Conservation (phyloP, 768 basidiomycete species). For the Lactarius quietus region DNA sequence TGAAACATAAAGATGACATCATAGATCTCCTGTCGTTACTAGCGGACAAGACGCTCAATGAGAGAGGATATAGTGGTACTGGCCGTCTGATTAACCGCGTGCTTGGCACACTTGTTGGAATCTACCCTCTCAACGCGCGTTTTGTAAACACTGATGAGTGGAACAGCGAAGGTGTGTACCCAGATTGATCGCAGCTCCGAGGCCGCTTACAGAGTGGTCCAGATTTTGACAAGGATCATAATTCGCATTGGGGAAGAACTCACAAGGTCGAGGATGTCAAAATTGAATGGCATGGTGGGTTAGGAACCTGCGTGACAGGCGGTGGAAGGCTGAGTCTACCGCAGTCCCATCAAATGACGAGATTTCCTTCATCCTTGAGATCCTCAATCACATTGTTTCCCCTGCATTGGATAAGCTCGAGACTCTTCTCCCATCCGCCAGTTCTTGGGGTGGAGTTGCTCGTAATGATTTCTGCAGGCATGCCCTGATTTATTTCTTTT, state of each 20-base stretch:
- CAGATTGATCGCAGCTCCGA: no score
- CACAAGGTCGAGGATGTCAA: constrained; percentile 76
- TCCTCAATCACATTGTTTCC: constrained; percentile 63
- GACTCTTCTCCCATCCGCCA: constrained; percentile 48
- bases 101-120: constrained; percentile 67
- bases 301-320: not conserved
- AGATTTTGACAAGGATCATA: constrained; percentile 65
- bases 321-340: constrained; percentile 21
- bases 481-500: constrained; percentile 24
- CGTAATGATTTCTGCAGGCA: constrained; percentile 86
- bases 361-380: constrained; percentile 73
- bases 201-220: constrained; percentile 2
- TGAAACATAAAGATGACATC: constrained; percentile 65
- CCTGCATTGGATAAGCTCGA: constrained; percentile 71
- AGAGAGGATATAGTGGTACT: constrained; percentile 81
- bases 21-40: constrained; percentile 60
- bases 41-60: constrained; percentile 77
- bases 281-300: constrained; percentile 83
- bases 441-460: constrained; percentile 59
- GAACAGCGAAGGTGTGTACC: constrained; percentile 63
- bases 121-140: constrained; percentile 73
- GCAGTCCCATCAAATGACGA: constrained; percentile 64
- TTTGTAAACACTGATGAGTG: constrained; percentile 84
- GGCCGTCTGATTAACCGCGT: constrained; percentile 75
- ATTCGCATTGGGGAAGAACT: constrained; percentile 73